Base-by-base conservation (phyloP, 2,329 filamentous ascomycete species). In the Monosporascus sp. region DNA sequence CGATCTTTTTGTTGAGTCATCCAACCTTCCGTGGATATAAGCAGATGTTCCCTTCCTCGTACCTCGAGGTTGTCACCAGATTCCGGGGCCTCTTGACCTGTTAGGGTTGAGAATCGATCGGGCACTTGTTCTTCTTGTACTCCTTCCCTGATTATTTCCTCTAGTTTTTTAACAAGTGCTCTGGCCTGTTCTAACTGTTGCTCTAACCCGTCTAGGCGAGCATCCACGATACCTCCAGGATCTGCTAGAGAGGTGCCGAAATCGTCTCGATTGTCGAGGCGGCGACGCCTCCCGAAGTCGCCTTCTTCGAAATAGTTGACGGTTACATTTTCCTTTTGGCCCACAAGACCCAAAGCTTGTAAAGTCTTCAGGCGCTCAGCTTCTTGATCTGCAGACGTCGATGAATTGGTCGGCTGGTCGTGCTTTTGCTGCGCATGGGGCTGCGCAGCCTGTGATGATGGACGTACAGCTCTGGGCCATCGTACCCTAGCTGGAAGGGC, bases 241-340 rank as follows among this genome's bases (percentile, higher is more conserved):
- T 55, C 70, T n/a, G 46, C 63, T 5, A 78, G 51, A 0, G 73
- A 72, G 22, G 70, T 63, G 37, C 62, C 67, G 53, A 78, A 78
- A 7, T 71, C 72, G n/a, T 73, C 66, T 48, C 73, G 66, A 53
- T 68, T 60, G 9, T 60, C 57, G 19, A 80, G 64, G 57, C 72
- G 70, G 17, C 65, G 70, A 14, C 76, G 59, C 7, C 62, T 60
- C 31, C 72, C 73, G 35, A 65, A 58, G 3, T 69, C 67, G 16
- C 71, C 70, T 60, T 80, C 74, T 52, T 82, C 77, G 55, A 78
- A 82, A 60, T 72, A 80, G 8, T 73, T 71, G 11, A 80, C 70
- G 3, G 68, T 58, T 7, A 63, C 45, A 52, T 62, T 58, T 43
- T 57, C 53, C 11, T 50, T 52, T 8, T 63, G 57, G 35, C 57